These are phyloP conservation scores for Alternaria angustiovoidea DNA, from an alignment of 2,329 filamentous ascomycete species.

Conservation along the genomic window DNA sequence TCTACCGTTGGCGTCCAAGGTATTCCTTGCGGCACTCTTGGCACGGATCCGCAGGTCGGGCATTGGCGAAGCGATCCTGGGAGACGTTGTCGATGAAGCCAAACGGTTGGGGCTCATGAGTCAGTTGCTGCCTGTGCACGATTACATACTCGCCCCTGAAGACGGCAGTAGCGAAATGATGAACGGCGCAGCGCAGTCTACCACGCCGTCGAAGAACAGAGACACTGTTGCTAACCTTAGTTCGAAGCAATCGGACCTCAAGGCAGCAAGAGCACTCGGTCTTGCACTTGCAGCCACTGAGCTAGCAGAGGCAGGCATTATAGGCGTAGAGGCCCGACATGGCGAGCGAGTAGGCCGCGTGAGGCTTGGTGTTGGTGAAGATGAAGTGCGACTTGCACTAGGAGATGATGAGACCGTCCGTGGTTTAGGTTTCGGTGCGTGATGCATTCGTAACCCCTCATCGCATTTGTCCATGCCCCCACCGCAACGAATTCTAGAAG, in stretches of 20 bases:
- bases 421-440: constrained; percentile 66
- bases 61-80: constrained; percentile 84
- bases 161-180: constrained; percentile 33
- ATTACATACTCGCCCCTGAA: constrained; percentile 62
- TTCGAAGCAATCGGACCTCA: constrained; percentile 39
- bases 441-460: constrained; percentile 12
- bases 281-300: constrained; percentile 80
- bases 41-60: constrained; percentile 82
- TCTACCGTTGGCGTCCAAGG: constrained; percentile 81
- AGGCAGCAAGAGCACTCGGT: constrained; percentile 58
- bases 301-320: constrained; percentile 84
- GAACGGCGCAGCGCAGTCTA: constrained; percentile 14
- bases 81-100: constrained; percentile 88
- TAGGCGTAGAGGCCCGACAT: constrained; percentile 79
- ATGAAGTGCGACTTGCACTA: constrained; percentile 88
- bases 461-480: not conserved
- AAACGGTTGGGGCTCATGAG: constrained; percentile 71
- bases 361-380: constrained; percentile 83
- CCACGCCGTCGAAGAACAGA: constrained; percentile 28
- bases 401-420: constrained; percentile 88
- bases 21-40: constrained; percentile 84
- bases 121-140: constrained; percentile 66
- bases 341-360: constrained; percentile 90
- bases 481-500: constrained; percentile 7
- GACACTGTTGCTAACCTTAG: constrained; percentile 23